Evolutionary conservation across 1,139 yeast genomes (phyloP), one percentile per base, ranked within the genome.

Genomic region (Kluyveromyces sp.): DNA sequence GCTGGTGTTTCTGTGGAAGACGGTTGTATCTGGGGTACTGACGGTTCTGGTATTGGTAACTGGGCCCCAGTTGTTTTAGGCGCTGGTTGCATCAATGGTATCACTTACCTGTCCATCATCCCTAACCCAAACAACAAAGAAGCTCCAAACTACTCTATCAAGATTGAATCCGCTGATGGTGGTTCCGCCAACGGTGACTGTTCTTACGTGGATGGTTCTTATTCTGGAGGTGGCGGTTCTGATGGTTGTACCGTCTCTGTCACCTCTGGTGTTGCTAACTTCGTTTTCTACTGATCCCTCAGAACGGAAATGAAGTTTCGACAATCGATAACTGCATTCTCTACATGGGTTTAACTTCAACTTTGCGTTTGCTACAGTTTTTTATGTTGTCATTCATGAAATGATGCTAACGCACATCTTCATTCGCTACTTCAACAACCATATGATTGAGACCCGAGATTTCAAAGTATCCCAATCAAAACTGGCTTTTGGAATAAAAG

Each of bases 1-100:
- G 96, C 96, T 45, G 97, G 97, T 73, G 89, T 88, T 55, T 74
- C 83, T 49, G 79, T 77, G 63, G 80, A 80, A 65, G 88, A 86
- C 51, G 97, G 96, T 56, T 92, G 97, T 74, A 67, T 83, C 58
- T 92, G 97, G 97, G 95, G 96, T 64, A 64, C 78, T 37, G 60
- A 74, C 11, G 86, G 88, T 52, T 73, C 87, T 41, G 88, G 84
- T 59, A 70, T 83, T 54, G 97, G 97, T 70, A 92, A 92, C 84
- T 92, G 96, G 95, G 95, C 98, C 54, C 98, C 98, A 57, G 75
- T 92, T 56, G 86, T 83, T 69, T 77, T 92, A 57, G 98, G 98
- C 66, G 86, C 97, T 48, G 97, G 97, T 62, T 73, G 75, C 69
- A 74, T 84, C 52, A 68, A 70, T 55, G 95, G 95, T 56, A 71